Evolutionary conservation across 352 stramenopile genomes (phyloP), one percentile per base, ranked within the genome.

Genomic region (Globisporangium spiculum): DNA sequence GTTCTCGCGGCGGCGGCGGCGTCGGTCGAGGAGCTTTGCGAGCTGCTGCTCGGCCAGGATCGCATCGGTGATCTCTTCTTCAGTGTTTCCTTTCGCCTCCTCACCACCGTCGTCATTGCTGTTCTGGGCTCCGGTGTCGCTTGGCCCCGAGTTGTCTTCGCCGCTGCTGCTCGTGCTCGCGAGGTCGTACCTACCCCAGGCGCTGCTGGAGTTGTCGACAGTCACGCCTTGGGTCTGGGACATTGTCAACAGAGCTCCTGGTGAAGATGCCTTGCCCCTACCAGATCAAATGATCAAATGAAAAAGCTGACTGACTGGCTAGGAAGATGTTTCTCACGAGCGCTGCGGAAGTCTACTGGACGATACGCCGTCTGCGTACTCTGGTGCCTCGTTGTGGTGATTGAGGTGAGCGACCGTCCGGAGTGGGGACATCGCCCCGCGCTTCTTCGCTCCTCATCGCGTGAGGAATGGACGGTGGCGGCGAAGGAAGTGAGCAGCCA

Each of bases 1-100:
- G 66, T 82, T 82, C 66, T 82, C 76, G 20, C 76, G 76, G 65
- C 75, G 76, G 26, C 77, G 73, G 53, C 78, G 68, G 10, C 73
- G 74, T 3, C 36, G 24, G 3, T 34, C 36, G 8, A 36, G 44
- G 12, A 44, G 8, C 24, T 64, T 64, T 20, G 16, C 18, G 41
- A 20, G 41, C 16, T 48, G 14, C 16, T 48, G 41, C 16, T 48
- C 41, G 16, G 41, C 16, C 16, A n/a, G 16, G 16, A n/a, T 48
- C 41, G 1, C 16, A 16, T 48, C 41, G 16, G 14, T 6, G 12
- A 12, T 46, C 14, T 46, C 38, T n/a, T 48, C 41, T 20, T 48
- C 34, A 44, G 36, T 44, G 36, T 10, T 44, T 10, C 10, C 36
- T 44, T 44, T 44, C 9, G 36, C 10, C 10, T 44, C 10, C 36